Conservation (phyloP, 140 eudicot genomes). For the Flaveria floridana region DNA sequence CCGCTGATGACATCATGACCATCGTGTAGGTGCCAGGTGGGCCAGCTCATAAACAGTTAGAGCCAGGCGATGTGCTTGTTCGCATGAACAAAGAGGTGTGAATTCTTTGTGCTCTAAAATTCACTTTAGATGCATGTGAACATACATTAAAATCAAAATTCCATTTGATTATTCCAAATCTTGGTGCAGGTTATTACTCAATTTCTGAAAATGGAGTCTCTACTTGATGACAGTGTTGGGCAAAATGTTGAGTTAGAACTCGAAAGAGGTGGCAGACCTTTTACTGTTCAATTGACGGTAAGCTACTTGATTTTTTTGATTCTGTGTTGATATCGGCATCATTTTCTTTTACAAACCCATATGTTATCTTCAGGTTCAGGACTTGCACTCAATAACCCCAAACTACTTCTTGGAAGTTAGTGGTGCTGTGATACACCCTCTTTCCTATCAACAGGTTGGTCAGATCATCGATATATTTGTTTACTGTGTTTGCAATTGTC, state of each 20-base stretch:
- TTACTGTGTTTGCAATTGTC: neutral
- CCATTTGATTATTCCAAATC: slow-evolving; percentile 16
- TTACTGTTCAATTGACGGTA: slow-evolving; percentile 73
- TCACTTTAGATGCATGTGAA: slow-evolving; percentile 13
- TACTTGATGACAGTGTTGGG: slow-evolving; percentile 84
- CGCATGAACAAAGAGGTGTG: slow-evolving; percentile 74
- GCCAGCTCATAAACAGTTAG: slow-evolving; percentile 80
- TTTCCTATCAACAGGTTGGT: slow-evolving; percentile 92
- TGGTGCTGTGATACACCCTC: slow-evolving; percentile 89
- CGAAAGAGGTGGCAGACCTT: slow-evolving; percentile 87
- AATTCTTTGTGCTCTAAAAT: slow-evolving; percentile 12
- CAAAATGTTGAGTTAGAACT: slow-evolving; percentile 70
- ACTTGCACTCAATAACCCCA: slow-evolving; percentile 86
- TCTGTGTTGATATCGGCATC: slow-evolving; percentile 5
- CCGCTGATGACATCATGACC: slow-evolving; percentile 18
- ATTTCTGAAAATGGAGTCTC: slow-evolving; percentile 78
- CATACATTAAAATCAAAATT: neutral
- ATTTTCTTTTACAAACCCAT: neutral
- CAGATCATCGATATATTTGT: slow-evolving; percentile 16
- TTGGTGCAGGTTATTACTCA: slow-evolving; percentile 83
- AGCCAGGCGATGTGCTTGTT: slow-evolving; percentile 93
- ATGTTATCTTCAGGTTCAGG: slow-evolving; percentile 66
- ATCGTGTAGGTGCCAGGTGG: slow-evolving; percentile 90
- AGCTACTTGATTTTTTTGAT: slow-evolving; percentile 20
- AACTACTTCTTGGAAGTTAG: slow-evolving; percentile 88